A percentile compares a stretch with the other conserved stretches of the same genome.
Evolutionary conservation across 306 rosid genomes (phyloP).

Genomic region (Trifolium dubium): DNA sequence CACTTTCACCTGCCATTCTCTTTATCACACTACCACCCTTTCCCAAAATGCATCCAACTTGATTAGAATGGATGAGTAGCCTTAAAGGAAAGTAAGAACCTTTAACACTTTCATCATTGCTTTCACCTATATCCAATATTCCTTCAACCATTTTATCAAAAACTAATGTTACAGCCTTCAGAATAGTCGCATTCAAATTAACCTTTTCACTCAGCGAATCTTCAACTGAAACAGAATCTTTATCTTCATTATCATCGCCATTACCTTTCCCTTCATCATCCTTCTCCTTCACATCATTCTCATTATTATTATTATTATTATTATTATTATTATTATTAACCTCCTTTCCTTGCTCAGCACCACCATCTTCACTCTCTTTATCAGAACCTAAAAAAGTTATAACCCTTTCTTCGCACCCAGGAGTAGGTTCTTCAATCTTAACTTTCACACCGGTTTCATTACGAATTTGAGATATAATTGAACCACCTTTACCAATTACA

Average conservation of each 20-base stretch:
- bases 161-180: conserved; percentile 68
- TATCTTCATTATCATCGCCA: conserved; percentile 38
- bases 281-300: conserved; percentile 50
- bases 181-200: conserved; percentile 48
- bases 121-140: conserved; percentile 51
- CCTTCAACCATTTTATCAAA: conserved; percentile 72
- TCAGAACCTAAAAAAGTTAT: conserved; percentile 56
- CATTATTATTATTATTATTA: conserved; percentile 41
- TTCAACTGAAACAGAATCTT: conserved; percentile 46
- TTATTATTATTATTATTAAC: conserved; percentile 40
- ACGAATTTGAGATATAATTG: conserved; percentile 60
- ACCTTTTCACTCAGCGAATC: conserved; percentile 47
- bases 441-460: conserved; percentile 68
- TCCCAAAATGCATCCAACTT: conserved; percentile 91
- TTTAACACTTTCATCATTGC: conserved; percentile 51
- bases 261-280: conserved; percentile 37
- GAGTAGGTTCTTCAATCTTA: conserved; percentile 69
- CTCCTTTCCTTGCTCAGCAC: conserved; percentile 54
- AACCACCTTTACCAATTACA: conserved; percentile 72
- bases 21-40: conserved; percentile 92
- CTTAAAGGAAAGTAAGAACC: conserved; percentile 56
- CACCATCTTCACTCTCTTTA: conserved; percentile 53
- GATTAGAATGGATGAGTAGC: conserved; percentile 73
- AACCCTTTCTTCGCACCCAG: conserved; percentile 83
- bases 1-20: conserved; percentile 85